A percentile compares a stretch with the other conserved stretches of the same genome.
Conservation (phyloP, 164 flowering plant species). For the Protea cynaroides region DNA sequence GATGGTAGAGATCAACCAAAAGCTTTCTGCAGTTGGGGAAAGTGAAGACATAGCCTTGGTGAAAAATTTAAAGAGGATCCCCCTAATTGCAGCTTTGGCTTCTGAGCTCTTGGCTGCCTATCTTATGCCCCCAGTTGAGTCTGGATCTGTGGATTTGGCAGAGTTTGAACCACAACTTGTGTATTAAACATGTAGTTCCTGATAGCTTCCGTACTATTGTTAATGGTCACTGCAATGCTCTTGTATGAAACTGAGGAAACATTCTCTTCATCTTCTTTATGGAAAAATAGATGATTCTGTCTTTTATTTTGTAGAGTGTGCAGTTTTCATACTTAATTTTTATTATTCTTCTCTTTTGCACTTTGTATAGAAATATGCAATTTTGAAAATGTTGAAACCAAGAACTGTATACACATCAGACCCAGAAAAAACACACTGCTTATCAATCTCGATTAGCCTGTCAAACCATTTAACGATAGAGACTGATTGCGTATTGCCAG, state of each 20-base stretch:
- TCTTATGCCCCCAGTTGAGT: slow-evolving; percentile 92
- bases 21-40: slow-evolving; percentile 66
- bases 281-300: too few relatives aligned
- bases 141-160: slow-evolving; percentile 91
- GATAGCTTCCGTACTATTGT: not conserved
- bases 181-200: slow-evolving; percentile 30
- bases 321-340: too few relatives aligned
- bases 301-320: too few relatives aligned
- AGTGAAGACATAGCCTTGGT: slow-evolving; percentile 55
- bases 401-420: too few relatives aligned
- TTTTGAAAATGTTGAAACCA: too few relatives aligned
- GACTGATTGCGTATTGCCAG: too few relatives aligned
- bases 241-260: slow-evolving; percentile 1
- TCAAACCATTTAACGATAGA: too few relatives aligned
- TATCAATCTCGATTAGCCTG: too few relatives aligned
- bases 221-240: not conserved
- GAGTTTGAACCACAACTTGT: slow-evolving; percentile 89
- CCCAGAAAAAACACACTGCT: too few relatives aligned
- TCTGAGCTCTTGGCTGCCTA: slow-evolving; percentile 85
- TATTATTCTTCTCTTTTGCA: too few relatives aligned
- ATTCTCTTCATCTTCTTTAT: not conserved
- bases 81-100: slow-evolving; percentile 68
- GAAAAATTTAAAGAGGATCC: slow-evolving; percentile 88
- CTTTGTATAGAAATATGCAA: too few relatives aligned
- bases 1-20: slow-evolving; percentile 82